Evolutionary conservation across 805 yeast species (phyloP), one percentile per base, ranked within the genome.

Genomic region (Brettanomyces anomalus): DNA sequence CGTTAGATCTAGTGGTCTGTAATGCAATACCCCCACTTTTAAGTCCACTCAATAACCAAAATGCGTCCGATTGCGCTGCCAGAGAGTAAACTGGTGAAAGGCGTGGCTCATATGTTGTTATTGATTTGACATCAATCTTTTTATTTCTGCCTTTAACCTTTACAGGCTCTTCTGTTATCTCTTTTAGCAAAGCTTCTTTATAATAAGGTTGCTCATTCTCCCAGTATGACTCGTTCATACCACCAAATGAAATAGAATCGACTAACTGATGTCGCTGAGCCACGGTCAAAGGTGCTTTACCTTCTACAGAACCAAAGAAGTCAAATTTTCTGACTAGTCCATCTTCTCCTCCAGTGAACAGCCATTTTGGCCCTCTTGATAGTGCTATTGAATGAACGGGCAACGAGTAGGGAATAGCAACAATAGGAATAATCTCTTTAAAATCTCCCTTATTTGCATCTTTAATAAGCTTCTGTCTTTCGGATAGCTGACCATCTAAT

Each of bases 261-360:
- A 87, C 87, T 40, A 88, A 68, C 39, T 85, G 83, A 60, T 93
- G 97, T 54, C 77, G 78, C 60, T 93, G 98, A 3, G 95, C 87
- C 46, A 88, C 85, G 0, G 97, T 90, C 41, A 93, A 67, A 4
- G 93, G 90, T 5, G 82, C 68, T 51, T 83, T 84, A 15, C 97
- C 97, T 54, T 85, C 89, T 19, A 93, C 74, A 1, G 96, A 83
- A 30, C 81, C 82, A 33, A 80, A 72, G 48, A 93, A 81, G 62
- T 93, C 96, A 64, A 82, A 93, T 57, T 85, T 88, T 39, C 98
- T 69, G 30, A 93, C 84, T 53, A 79, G 85, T 4, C 98, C 98
- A 61, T 93, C 98, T 50, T 84, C 90, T 8, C 97, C 97, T 17
- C 98, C 98, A 1, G 96, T 81, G 53, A 89, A 82, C 33, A 93